Evolutionary conservation across 176 grass and related monocot genomes (phyloP).

Genomic region (Bolboschoenus planiculmis): DNA sequence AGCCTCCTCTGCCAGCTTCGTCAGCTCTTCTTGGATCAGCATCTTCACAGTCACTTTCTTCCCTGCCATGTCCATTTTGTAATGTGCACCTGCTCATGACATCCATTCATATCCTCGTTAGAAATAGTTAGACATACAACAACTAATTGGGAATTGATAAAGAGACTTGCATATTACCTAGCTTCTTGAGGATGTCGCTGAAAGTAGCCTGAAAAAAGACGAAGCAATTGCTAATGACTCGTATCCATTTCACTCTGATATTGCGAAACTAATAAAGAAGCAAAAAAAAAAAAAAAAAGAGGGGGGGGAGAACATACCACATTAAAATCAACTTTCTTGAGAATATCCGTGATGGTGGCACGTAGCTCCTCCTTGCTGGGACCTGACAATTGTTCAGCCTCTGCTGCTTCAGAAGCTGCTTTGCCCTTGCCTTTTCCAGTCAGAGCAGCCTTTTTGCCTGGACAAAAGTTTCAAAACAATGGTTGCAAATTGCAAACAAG

Average conservation of each 20-base stretch:
- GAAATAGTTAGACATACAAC: neutral
- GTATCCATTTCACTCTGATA: neutral
- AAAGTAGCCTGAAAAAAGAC: constrained; percentile 41
- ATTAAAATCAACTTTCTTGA: constrained; percentile 91
- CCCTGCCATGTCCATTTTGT: constrained; percentile 32
- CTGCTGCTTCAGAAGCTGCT: constrained; percentile 26
- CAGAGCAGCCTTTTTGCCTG: constrained; percentile 48
- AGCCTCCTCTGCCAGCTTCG: constrained; percentile 31
- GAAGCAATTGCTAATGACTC: neutral
- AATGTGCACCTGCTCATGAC: constrained; percentile 23
- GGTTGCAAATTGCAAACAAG: constrained; percentile 9
- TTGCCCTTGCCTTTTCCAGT: constrained; percentile 44
- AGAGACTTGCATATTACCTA: constrained; percentile 32
- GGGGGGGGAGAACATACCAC: constrained; percentile 32
- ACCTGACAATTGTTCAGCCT: constrained; percentile 17
- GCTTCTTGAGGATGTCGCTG: constrained; percentile 41
- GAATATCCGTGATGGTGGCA: constrained; percentile 68
- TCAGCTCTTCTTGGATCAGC: constrained; percentile 46
- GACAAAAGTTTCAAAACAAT: constrained; percentile 16
- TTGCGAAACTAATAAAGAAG: neutral
- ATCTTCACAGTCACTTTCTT: constrained; percentile 34
- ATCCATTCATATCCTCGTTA: neutral
- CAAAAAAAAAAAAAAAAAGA: neutral
- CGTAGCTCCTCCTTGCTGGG: constrained; percentile 79
- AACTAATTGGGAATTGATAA: neutral